Conservation (phyloP, 2,329 filamentous ascomycete species). For the Cordyceps militaris region DNA sequence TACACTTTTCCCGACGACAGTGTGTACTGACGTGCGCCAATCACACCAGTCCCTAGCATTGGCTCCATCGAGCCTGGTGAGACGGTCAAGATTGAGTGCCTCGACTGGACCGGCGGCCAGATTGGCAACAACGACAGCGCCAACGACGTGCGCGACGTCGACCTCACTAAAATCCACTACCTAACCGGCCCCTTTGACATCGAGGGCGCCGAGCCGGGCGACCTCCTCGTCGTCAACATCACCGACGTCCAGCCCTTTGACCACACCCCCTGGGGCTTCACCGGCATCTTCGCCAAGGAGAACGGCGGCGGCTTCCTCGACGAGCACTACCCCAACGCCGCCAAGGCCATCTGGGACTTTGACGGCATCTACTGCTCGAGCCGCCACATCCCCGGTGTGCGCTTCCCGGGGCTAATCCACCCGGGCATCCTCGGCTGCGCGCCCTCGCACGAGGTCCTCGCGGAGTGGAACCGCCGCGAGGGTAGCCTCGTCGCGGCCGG, state of each 20-base stretch:
- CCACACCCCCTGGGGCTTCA: slow-evolving; percentile 85
- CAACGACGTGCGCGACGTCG: slow-evolving; percentile 80
- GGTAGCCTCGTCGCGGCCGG: slow-evolving; percentile 63
- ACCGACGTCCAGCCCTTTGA: slow-evolving; percentile 88
- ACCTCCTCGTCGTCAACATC: slow-evolving; percentile 80
- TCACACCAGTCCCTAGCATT: slow-evolving; percentile 61
- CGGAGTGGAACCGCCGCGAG: slow-evolving; percentile 79
- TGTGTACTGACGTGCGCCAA: background rate
- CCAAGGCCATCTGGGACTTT: slow-evolving; percentile 54
- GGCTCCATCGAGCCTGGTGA: slow-evolving; percentile 74
- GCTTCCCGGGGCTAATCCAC: slow-evolving; percentile 84
- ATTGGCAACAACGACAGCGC: slow-evolving; percentile 84
- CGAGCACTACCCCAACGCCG: slow-evolving; percentile 73
- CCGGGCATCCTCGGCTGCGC: slow-evolving; percentile 88
- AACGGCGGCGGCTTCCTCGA: slow-evolving; percentile 89
- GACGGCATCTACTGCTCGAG: slow-evolving; percentile 65
- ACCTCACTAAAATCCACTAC: slow-evolving; percentile 80
- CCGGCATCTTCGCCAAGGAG: slow-evolving; percentile 68
- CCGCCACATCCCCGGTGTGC: slow-evolving; percentile 78
- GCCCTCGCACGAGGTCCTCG: slow-evolving; percentile 69
- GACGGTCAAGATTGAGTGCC: slow-evolving; percentile 87
- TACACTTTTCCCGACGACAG: background rate
- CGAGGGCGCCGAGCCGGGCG: slow-evolving; percentile 75
- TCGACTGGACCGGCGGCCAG: slow-evolving; percentile 80
- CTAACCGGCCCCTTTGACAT: slow-evolving; percentile 85